Percentiles rank a stretch among this genome's conserved stretches.
Conservation (phyloP, 2,329 filamentous ascomycete genomes). For the Aspergillus aculeatinus region DNA sequence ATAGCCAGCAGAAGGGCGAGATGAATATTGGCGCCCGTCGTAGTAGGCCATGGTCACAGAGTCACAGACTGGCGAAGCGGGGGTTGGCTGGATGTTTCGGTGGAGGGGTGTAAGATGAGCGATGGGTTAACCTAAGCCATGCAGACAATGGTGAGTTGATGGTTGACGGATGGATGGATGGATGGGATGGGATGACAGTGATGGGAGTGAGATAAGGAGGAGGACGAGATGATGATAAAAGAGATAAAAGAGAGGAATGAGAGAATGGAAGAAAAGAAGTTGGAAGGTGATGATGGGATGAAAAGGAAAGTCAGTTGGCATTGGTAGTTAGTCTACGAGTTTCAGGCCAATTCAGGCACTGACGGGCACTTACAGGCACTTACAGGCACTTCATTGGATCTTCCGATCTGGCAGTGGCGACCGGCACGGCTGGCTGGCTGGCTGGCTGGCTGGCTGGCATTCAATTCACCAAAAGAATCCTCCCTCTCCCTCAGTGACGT, state of each 20-base stretch:
- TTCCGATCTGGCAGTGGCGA: no score
- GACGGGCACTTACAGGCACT: neutral
- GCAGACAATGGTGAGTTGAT: neutral
- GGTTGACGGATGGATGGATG: neutral
- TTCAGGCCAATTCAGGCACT: neutral
- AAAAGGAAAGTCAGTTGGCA: constrained; percentile 10
- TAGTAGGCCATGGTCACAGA: constrained; percentile 36
- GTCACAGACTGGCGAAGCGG: neutral
- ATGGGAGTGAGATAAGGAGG: neutral
- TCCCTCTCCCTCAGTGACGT: neutral
- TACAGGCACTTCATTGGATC: neutral
- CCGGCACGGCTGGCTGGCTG: no score
- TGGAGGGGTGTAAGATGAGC: neutral
- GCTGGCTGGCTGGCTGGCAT: no score
- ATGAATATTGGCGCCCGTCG: constrained; percentile 33
- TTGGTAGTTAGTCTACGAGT: no score
- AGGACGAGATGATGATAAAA: constrained; percentile 13
- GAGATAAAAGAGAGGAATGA: constrained; percentile 3
- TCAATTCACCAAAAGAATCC: no score
- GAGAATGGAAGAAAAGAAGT: constrained; percentile 10
- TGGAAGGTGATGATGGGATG: constrained; percentile 8
- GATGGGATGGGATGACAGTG: no score
- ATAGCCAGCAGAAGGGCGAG: constrained; percentile 26
- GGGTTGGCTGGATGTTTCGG: constrained; percentile 2
- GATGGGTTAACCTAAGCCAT: no score